phyloP scores from a whole-genome alignment of 1,139 yeast species.

The Saccharomyces hybrid region DNA sequence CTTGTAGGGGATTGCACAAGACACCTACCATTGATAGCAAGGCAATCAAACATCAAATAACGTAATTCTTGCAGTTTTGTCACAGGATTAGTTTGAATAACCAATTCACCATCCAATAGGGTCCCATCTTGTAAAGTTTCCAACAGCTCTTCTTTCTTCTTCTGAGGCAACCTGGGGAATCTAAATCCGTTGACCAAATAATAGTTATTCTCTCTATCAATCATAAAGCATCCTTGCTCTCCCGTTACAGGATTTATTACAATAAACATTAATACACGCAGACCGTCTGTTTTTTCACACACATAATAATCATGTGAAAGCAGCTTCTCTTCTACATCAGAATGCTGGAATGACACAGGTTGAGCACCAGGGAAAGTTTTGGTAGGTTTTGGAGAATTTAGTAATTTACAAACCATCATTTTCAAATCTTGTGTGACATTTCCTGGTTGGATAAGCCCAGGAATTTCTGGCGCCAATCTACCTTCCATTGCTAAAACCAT shows the following conservation, averaged over 20 bases:
- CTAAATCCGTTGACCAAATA: slow-evolving; percentile 75
- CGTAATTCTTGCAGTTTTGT: slow-evolving; percentile 57
- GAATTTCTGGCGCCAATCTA: slow-evolving; percentile 72
- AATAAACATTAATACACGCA: slow-evolving; percentile 66
- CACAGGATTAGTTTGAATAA: slow-evolving; percentile 44
- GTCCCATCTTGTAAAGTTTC: slow-evolving; percentile 74
- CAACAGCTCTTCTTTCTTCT: slow-evolving; percentile 36
- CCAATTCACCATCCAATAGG: slow-evolving; percentile 92
- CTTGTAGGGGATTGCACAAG: slow-evolving; percentile 65
- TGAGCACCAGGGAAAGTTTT: slow-evolving; percentile 78
- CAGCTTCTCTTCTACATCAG: slow-evolving; percentile 60
- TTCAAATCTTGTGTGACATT: slow-evolving; percentile 62
- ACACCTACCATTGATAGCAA: slow-evolving; percentile 70
- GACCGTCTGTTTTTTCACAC: slow-evolving; percentile 94
- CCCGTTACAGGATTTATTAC: slow-evolving; percentile 62
- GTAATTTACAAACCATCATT: slow-evolving; percentile 60
- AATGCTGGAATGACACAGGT: slow-evolving; percentile 82
- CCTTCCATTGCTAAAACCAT: slow-evolving; percentile 31
- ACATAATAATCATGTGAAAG: slow-evolving; percentile 68
- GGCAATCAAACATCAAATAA: slow-evolving; percentile 84
- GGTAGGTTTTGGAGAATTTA: slow-evolving; percentile 38
- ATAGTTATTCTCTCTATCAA: slow-evolving; percentile 85
- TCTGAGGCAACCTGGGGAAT: slow-evolving; percentile 60
- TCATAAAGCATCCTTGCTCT: slow-evolving; percentile 67
- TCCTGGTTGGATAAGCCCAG: slow-evolving; percentile 71